Base-by-base conservation (phyloP, 169 alveolate species). In the Fabrea salina region DNA sequence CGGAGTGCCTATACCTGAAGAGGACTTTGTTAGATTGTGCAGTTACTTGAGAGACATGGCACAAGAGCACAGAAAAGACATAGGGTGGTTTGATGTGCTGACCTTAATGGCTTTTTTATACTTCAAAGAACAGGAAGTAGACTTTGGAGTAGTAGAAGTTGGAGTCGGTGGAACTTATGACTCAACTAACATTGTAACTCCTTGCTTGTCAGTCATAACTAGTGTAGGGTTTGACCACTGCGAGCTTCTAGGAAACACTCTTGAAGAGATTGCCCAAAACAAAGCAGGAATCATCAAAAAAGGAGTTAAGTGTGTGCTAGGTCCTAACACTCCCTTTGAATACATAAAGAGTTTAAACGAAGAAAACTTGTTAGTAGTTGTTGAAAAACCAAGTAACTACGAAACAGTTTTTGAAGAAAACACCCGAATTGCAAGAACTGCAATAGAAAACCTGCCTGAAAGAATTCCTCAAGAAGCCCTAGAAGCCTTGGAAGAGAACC, bases 121-220 rank as follows among this genome's bases (percentile, higher is more conserved):
- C 47, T 94, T 89, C 71, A 72, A 57, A 33, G 87, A 85, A 25
- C 35, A 83, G 51, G 49, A 86, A 39, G 96, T 90, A 3, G 97
- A 96, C 47, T 92, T 92, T 87, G 97, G 94, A 6, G 95, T 96
- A 8, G 43, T 95, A 25, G 98, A 96, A 83, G 86, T 96, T 33
- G 98, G 99, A 4, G 19, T 95, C 16, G 98, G 99, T 22, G 99
- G 98, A 3, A 81, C 92, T 47, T 78, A 86, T 16, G 98, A 95
- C 89, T 86, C 96, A 16, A 96, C 98, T 5, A 96, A 96, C 72
- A 74, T 94, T 7, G 82, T 49, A 8, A 67, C 79, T 22, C 96
- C 98, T 27, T 82, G 88, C 41, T 39, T 84, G 19, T 79, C 91
- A 37, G 94, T 91, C 22, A 95, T 97, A 32, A 90, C 98, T 3